These are phyloP conservation scores for Trametes elegans DNA, from an alignment of 768 basidiomycete genomes.

Conservation along the genomic window DNA sequence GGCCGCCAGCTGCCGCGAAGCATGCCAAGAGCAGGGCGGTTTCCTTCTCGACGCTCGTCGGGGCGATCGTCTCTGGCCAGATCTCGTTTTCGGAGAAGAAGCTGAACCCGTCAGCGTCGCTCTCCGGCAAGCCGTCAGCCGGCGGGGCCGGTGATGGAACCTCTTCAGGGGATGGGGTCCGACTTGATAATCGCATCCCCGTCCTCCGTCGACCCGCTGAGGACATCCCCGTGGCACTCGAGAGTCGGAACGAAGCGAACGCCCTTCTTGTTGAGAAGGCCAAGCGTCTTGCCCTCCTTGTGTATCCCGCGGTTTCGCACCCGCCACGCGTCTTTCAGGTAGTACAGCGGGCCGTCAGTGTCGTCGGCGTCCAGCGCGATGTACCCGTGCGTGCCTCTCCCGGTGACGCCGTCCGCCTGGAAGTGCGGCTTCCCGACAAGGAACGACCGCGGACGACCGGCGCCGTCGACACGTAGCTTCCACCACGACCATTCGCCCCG, in stretches of 20 bases:
- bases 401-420: neutral
- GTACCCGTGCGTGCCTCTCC: slow-evolving; percentile 8
- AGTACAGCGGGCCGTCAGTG: slow-evolving; percentile 1
- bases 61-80: too few species aligned
- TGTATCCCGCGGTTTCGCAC: neutral
- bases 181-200: too few species aligned
- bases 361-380: slow-evolving; percentile 6
- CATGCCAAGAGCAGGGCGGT: too few species aligned
- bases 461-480: neutral
- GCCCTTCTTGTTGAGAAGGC: neutral
- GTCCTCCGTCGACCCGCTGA: too few species aligned
- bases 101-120: too few species aligned
- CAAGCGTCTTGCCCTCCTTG: slow-evolving; percentile 1
- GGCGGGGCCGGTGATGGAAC: too few species aligned
- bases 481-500: neutral
- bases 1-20: too few species aligned
- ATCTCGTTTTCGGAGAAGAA: too few species aligned
- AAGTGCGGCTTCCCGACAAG: slow-evolving; percentile 2
- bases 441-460: neutral
- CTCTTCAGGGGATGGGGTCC: too few species aligned
- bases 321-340: slow-evolving; percentile 18
- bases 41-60: too few species aligned
- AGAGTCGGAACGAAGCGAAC: neutral
- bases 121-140: too few species aligned
- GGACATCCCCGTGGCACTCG: neutral